phyloP scores from a whole-genome alignment of 371 early-diverging fungal genomes.

The Actinomucor elegans region DNA sequence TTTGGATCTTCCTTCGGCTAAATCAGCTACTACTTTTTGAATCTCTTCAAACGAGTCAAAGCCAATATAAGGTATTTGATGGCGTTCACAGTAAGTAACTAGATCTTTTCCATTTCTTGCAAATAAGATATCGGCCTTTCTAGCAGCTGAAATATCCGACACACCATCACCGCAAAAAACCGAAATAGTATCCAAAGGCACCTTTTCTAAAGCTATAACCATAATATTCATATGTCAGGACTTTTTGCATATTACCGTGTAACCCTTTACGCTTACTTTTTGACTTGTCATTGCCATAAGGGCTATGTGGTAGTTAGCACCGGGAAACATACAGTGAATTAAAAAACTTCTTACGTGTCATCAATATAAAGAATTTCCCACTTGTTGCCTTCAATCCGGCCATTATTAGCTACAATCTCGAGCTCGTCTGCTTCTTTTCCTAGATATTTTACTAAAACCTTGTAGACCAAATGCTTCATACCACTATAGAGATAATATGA shows the following conservation, averaged over 20 bases:
- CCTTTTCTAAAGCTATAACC: constrained; percentile 28
- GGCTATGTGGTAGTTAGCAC: constrained; percentile 10
- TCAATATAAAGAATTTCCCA: constrained; percentile 64
- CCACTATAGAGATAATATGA: constrained; percentile 31
- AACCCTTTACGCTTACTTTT: constrained; percentile 24
- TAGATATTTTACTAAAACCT: constrained; percentile 45
- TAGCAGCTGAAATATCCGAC: constrained; percentile 64
- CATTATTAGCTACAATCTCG: constrained; percentile 50
- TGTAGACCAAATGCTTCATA: constrained; percentile 40
- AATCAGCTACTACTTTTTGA: constrained; percentile 8
- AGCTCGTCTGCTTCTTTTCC: constrained; percentile 41
- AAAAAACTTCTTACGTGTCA: constrained; percentile 38
- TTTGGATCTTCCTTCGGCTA: not conserved
- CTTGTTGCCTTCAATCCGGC: constrained; percentile 35
- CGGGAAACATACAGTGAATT: not conserved
- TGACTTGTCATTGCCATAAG: constrained; percentile 62
- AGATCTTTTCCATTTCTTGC: constrained; percentile 62
- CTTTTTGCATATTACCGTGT: not conserved
- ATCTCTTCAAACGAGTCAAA: constrained; percentile 56
- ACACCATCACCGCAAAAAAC: constrained; percentile 73
- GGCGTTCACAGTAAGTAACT: constrained; percentile 57
- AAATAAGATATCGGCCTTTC: constrained; percentile 62
- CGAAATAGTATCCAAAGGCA: constrained; percentile 37
- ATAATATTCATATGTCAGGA: no score
- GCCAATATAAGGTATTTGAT: constrained; percentile 47